Evolutionary conservation across 2,329 filamentous ascomycete species (phyloP), one percentile per base, ranked within the genome.

Genomic region (Aspergillus latus): DNA sequence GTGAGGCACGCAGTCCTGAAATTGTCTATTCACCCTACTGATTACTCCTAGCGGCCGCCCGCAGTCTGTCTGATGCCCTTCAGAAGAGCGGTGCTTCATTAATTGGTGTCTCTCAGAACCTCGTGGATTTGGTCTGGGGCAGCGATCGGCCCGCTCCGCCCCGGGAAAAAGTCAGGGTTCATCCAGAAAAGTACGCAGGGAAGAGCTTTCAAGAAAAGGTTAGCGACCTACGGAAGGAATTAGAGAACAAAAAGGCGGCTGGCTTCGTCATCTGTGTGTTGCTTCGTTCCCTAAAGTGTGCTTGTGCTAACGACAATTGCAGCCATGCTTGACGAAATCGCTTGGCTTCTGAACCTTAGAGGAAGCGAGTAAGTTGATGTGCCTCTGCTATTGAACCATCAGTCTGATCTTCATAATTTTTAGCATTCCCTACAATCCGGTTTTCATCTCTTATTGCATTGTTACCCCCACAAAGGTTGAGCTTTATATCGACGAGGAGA

Each of bases 331-430:
- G 94, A 99, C 68, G 94, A 99, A 74, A 86, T 97, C 66, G 94
- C 94, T 9, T 99, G 94, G 94, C 82, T 99, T n/a, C 97, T 97
- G 79, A 99, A 99, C 75, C 78, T 99, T 48, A 87, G 94, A 64
- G 94, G 94, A 65, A 94, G 83, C 72, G 94, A 97, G 82, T 84
- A 75, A 61, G 80, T 49, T 29, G 40, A 11, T 3, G 11, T 7
- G n/a, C 6, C 0, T 8, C 8, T 43, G 28, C 5, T 5, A 9
- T 8, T 15, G 10, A 21, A 11, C 16, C 26, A 30, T 40, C 40
- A 62, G 44, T 64, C 58, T 39, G 11, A 52, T 13, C 36, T 8
- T n/a, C 13, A 39, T 8, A 4, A 26, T 11, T 28, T 39, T 7
- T 64, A 84, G 82, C 71, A 97, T 99, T 62, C 90, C 92, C 0